Conservation (phyloP, 306 rosid species). For the Cicer cuneatum region DNA sequence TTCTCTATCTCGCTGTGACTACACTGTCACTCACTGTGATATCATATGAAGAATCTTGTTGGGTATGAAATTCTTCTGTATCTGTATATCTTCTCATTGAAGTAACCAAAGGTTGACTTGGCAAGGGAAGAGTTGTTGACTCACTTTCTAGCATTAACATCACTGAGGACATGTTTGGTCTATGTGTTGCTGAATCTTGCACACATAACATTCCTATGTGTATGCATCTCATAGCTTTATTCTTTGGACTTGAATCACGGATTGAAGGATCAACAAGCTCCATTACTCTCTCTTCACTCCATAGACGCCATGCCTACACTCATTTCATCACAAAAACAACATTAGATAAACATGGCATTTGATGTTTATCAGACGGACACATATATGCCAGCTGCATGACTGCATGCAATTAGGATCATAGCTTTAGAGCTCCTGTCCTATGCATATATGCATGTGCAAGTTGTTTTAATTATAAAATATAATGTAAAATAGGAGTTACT, state of each 20-base stretch:
- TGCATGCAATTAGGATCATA: too few species aligned
- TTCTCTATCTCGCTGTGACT: too few species aligned
- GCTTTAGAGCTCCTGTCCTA: too few species aligned
- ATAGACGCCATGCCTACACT: constrained; percentile 82
- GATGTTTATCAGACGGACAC: too few species aligned
- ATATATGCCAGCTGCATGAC: too few species aligned
- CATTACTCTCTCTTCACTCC: constrained; percentile 64
- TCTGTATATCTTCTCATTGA: constrained; percentile 63
- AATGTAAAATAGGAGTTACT: constrained; percentile 43
- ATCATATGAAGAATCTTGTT: constrained; percentile 58
- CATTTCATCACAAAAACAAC: constrained; percentile 36
- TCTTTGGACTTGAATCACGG: constrained; percentile 48
- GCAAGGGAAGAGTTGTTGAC: constrained; percentile 62
- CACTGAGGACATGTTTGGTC: constrained; percentile 82
- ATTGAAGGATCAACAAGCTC: constrained; percentile 76
- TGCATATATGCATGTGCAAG: too few species aligned
- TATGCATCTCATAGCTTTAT: constrained; percentile 68
- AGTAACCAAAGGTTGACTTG: constrained; percentile 67
- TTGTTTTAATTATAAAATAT: neutral
- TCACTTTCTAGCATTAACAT: constrained; percentile 86
- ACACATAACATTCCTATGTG: constrained; percentile 82
- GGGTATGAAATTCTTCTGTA: constrained; percentile 50
- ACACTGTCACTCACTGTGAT: constrained; percentile 44
- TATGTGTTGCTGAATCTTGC: constrained; percentile 74
- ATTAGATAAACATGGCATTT: constrained; percentile 2